These are phyloP conservation scores for Camillea tinctor DNA, from an alignment of 2,329 filamentous ascomycete genomes.

Conservation along the genomic window DNA sequence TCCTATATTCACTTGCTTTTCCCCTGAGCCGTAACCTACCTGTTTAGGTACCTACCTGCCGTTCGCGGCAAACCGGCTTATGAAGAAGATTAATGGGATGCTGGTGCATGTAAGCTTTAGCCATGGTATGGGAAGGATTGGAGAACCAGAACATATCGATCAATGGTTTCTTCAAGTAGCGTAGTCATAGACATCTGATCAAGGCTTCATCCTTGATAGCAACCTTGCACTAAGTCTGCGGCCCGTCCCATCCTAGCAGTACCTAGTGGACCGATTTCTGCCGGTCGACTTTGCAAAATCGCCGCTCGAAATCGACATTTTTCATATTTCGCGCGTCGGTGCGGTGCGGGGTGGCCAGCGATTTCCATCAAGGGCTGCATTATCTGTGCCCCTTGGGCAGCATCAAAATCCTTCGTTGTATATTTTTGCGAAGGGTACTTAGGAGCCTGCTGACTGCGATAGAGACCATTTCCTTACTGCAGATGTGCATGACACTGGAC, in stretches of 20 bases:
- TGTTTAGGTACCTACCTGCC: not conserved
- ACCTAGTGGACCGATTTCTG: not conserved
- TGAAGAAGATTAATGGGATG: not conserved
- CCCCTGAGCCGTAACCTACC: not conserved
- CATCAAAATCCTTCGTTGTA: conserved; percentile 8
- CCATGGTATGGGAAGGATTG: not conserved
- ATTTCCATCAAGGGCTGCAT: not conserved
- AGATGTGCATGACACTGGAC: conserved; percentile 14
- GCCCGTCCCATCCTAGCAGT: conserved; percentile 15
- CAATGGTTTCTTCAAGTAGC: not conserved
- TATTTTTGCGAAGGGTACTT: conserved; percentile 14
- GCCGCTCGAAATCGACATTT: not conserved
- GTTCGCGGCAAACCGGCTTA: not conserved
- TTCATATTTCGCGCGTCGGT: not conserved
- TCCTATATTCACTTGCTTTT: not conserved
- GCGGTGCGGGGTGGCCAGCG: not conserved
- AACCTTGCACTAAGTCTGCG: conserved; percentile 5
- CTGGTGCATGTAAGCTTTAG: not conserved
- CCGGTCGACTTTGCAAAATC: not conserved
- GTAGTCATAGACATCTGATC: not conserved
- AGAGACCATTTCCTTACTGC: conserved; percentile 10
- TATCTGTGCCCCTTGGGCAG: not conserved
- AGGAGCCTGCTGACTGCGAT: conserved; percentile 5
- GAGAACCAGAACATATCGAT: not conserved
- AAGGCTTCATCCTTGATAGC: not conserved